Evolutionary conservation across 768 basidiomycete species (phyloP), one percentile per base, ranked within the genome.

Genomic region (Ephemerocybe angulata): DNA sequence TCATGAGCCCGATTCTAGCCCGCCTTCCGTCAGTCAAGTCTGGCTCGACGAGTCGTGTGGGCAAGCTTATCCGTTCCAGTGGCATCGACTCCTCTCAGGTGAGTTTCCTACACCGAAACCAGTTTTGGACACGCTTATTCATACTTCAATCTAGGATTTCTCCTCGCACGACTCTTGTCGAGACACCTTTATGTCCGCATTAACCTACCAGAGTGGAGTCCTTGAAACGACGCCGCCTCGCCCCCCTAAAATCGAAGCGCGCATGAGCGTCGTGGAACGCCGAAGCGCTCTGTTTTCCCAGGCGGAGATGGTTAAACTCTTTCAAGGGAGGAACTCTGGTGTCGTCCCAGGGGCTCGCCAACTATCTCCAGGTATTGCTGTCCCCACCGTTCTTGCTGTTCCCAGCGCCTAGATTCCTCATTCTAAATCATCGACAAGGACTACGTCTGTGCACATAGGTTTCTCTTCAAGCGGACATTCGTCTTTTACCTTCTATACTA

Each of bases 171-270:
- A 24, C 21, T 22, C 43, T 46, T 41, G 38, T 21, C 43, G 43
- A 22, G 22, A 46, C 8, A 4, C 21, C 7, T 13, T 46, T 10
- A 46, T 25, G 43, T 46, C 43, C 24, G 43, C 7, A 19, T 15
- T 17, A 15, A 28, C 25, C 24, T n/a, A 1, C 11, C 12, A 29
- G 13, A n/a, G 24, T n/a, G n/a, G 24, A n/a, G 30, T 21, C 17
- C 30, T n/a, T 7, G 24, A 19, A n/a, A n/a, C n/a, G n/a, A n/a
- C n/a, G n/a, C n/a, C n/a, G n/a, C n/a, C n/a, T n/a, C n/a, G 30
- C 35, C 48, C 21, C 7, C 43, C 48, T n/a, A 50, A 50, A 35
- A 50, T 50, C 30, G 31, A 22, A 29, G 10, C 48, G n/a, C 48
- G 48, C 6, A n/a, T 50, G 30, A 33, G 30, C 21, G 31, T 33